Evolutionary conservation across 306 rosid genomes (phyloP).

Genomic region (Fragaria vesca): DNA sequence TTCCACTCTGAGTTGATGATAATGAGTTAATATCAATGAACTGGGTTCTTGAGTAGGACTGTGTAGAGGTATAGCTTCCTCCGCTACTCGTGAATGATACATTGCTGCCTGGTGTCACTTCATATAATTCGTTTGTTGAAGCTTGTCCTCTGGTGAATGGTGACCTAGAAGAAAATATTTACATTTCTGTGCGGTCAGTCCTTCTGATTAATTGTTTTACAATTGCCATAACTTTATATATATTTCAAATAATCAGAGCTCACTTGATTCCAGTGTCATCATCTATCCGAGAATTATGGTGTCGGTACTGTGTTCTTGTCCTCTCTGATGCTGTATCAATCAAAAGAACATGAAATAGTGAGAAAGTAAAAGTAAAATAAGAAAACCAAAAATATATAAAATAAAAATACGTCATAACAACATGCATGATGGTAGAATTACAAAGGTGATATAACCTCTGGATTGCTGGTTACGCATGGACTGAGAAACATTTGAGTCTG

Average conservation of each 20-base stretch:
- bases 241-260: slow-evolving; percentile 5
- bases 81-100: slow-evolving; percentile 68
- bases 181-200: neutral
- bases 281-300: neutral
- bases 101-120: slow-evolving; percentile 47
- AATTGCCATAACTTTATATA: no score
- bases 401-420: no score
- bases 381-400: no score
- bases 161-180: slow-evolving; percentile 43
- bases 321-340: slow-evolving; percentile 37
- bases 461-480: no score
- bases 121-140: slow-evolving; percentile 18
- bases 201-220: neutral
- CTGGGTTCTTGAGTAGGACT: slow-evolving; percentile 39
- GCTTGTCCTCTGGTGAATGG: slow-evolving; percentile 53
- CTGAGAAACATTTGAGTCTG: no score
- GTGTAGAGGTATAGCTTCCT: slow-evolving; percentile 26
- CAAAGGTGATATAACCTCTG: no score
- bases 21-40: slow-evolving; percentile 37
- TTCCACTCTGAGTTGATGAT: slow-evolving; percentile 44
- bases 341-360: neutral
- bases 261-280: slow-evolving; percentile 55
- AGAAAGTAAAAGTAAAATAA: no score
- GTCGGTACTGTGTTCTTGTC: neutral
- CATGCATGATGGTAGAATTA: no score